Evolutionary conservation across 2,329 filamentous ascomycete species (phyloP).

Genomic region (Xylaria sp.): DNA sequence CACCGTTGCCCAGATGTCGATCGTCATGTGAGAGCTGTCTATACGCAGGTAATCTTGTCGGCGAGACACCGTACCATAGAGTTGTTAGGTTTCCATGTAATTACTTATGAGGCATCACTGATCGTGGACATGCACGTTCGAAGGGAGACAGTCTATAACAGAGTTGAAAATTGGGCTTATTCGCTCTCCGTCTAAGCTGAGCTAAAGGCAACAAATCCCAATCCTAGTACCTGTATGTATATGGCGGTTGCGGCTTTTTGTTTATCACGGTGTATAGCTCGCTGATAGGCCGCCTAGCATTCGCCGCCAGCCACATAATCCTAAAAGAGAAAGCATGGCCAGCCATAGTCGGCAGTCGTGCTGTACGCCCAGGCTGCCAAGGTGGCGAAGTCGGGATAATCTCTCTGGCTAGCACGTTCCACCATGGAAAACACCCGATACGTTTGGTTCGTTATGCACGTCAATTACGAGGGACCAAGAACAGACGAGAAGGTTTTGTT

Average conservation of each 20-base stretch:
- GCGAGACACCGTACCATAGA: background rate
- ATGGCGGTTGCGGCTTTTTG: slow-evolving; percentile 14
- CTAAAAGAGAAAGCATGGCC: slow-evolving; percentile 24
- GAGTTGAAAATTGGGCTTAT: background rate
- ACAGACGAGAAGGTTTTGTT: slow-evolving; percentile 13
- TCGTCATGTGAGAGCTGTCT: background rate
- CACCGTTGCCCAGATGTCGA: slow-evolving; percentile 9
- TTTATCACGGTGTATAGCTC: slow-evolving; percentile 20
- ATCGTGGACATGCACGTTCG: background rate
- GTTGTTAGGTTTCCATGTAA: background rate
- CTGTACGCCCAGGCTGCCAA: slow-evolving; percentile 32
- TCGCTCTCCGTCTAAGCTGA: slow-evolving; percentile 8
- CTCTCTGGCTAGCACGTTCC: slow-evolving; percentile 14
- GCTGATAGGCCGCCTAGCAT: slow-evolving; percentile 15
- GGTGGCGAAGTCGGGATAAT: slow-evolving; percentile 29
- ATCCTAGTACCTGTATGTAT: slow-evolving; percentile 6
- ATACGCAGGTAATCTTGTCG: slow-evolving; percentile 3
- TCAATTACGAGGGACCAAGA: slow-evolving; percentile 27
- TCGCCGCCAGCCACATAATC: slow-evolving; percentile 33
- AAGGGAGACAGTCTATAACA: background rate
- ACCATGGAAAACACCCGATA: slow-evolving; percentile 18
- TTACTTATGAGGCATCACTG: slow-evolving; percentile 1
- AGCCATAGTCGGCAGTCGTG: slow-evolving; percentile 26
- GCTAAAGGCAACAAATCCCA: slow-evolving; percentile 11
- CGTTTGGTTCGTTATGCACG: slow-evolving; percentile 18